Conservation (phyloP, 176 grass and related monocot genomes). For the Triticum urartu region DNA sequence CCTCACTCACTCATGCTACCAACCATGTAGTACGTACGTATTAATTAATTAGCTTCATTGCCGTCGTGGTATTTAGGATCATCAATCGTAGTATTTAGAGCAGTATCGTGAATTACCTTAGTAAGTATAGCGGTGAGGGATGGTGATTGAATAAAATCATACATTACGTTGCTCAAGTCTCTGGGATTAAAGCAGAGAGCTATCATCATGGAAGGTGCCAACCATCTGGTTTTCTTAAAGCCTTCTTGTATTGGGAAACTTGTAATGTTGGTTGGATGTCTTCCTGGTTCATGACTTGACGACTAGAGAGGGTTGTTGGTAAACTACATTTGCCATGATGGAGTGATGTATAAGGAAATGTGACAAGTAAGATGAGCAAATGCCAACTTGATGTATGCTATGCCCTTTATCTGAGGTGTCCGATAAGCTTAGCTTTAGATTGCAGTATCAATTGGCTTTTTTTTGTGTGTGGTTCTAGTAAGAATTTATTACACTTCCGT, state of each 20-base stretch:
- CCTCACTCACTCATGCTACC: background rate
- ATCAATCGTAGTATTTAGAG: background rate
- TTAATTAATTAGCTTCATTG: too few relatives aligned
- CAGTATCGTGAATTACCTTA: background rate
- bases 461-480: background rate
- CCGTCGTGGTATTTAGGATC: too few relatives aligned
- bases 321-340: background rate
- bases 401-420: background rate
- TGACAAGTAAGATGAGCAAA: background rate
- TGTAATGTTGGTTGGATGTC: background rate
- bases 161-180: background rate
- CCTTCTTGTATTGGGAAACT: background rate
- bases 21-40: too few relatives aligned
- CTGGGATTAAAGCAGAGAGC: slow-evolving; percentile 2
- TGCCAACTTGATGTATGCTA: background rate
- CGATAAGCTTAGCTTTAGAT: slow-evolving; percentile 2
- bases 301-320: background rate
- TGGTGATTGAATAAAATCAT: background rate
- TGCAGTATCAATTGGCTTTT: background rate
- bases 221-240: background rate
- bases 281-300: background rate
- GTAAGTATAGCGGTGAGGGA: background rate
- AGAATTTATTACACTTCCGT: background rate
- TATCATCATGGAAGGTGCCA: slow-evolving; percentile 3
- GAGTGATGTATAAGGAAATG: background rate